Percentiles rank a stretch among this genome's conserved stretches.
phyloP scores from a whole-genome alignment of 352 stramenopile genomes.

The Pythium phragmitis region DNA sequence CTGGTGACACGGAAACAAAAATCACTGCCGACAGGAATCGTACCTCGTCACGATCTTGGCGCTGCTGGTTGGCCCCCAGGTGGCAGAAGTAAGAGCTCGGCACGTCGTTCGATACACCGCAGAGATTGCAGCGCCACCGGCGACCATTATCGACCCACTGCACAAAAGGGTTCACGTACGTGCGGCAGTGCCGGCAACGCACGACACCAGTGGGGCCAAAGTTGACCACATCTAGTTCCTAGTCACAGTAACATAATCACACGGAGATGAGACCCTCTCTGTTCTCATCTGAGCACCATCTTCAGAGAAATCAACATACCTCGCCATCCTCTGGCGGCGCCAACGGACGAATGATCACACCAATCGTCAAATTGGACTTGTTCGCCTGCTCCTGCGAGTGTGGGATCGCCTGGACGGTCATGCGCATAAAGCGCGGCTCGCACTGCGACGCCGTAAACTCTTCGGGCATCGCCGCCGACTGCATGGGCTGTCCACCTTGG shows the following conservation, averaged over 20 bases:
- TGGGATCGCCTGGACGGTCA: conserved; percentile 70
- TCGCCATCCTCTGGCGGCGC: conserved; percentile 58
- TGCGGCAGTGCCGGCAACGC: conserved; percentile 86
- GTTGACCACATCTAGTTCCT: conserved; percentile 84
- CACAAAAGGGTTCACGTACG: conserved; percentile 90
- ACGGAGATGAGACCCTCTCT: neutral
- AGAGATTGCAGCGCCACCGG: conserved; percentile 88
- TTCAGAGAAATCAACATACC: conserved; percentile 8
- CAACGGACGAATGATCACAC: conserved; percentile 82
- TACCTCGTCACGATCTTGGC: conserved; percentile 92
- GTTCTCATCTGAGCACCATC: neutral
- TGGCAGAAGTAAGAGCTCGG: conserved; percentile 98
- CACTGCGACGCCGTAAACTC: conserved; percentile 75
- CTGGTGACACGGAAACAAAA: conserved; percentile 89
- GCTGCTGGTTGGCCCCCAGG: conserved; percentile 92
- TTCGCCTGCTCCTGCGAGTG: conserved; percentile 82
- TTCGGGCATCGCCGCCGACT: conserved; percentile 51
- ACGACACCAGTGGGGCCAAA: conserved; percentile 83
- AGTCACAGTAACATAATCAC: neutral
- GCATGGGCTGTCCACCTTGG: conserved; percentile 47
- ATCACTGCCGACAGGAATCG: conserved; percentile 63
- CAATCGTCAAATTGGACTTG: conserved; percentile 85
- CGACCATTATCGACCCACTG: conserved; percentile 89
- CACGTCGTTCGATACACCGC: conserved; percentile 88
- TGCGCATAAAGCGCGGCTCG: conserved; percentile 81